Base-by-base conservation (phyloP, 352 stramenopile species). In the Globisporangium takayamanum region DNA sequence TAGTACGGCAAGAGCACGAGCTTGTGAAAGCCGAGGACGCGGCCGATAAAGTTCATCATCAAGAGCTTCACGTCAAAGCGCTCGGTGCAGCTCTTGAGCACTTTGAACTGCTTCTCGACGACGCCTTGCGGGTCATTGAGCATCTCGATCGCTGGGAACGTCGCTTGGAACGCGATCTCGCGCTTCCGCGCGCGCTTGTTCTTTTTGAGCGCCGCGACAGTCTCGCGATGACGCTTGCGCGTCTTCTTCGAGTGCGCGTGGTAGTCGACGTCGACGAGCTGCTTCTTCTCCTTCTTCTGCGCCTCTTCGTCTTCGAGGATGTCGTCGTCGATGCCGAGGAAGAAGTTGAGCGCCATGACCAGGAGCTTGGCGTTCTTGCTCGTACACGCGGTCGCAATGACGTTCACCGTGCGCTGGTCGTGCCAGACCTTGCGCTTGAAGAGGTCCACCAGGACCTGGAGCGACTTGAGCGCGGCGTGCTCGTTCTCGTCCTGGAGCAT, bases 41-140 rank as follows among this genome's bases (percentile, higher is more conserved):
- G 87, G 15, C 94, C 96, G 48, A 99, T 97, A 68, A 99, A 98
- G 77, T 99, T 98, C 81, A 99, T 98, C 88, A 99, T 97, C 22
- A 99, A 76, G 53, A 99, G 79, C 63, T 98, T 98, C 50, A 96
- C 84, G 63, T 98, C 87, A 42, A 97, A 97, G 36, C 84, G 82
- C 62, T 97, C 85, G 5, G 86, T 95, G 60, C 69, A 98, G 67
- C 60, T 77, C 63, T 86, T 94, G 36, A 97, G 77, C 37, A 92
- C 72, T 63, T 97, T 97, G 57, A 99, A 78, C 41, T 99, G 83
- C 62, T 85, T 84, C 70, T 99, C 96, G 30, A 80, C 90, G 20
- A 98, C 73, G 50, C 95, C 94, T 59, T 98, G 93, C 26, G 97
- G 96, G 73, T 99, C 96, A 59, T 99, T 94, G 20, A 99, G 76